Base-by-base conservation (phyloP, 129 eudicot species). In the Lactuca sativa region DNA sequence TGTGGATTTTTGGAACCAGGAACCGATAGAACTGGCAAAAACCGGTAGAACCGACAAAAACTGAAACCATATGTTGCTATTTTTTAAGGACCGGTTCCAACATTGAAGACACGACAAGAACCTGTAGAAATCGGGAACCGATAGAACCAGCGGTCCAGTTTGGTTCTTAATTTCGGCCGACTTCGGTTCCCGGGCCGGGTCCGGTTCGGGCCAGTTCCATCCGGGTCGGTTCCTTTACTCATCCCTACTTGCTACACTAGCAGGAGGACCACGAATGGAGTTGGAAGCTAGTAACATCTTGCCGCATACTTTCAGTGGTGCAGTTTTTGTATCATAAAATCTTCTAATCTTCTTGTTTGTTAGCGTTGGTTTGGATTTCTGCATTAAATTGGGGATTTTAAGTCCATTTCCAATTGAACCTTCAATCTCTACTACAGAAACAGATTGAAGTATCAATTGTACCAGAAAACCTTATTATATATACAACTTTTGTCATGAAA, bases 361-460 rank as follows among this genome's bases (percentile, higher is more conserved):
- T 69, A 84, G 86, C 65, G 86, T 85, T 78, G 90, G 87, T 25
- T 78, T 95, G 54, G 97, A 95, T 74, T 87, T 85, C 70, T 90
- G 89, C 84, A 85, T 85, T 31, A 90, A 87, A 77, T 25, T 81
- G 74, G 75, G 96, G 74, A n/a, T 87, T 70, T 64, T 87, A 59
- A 90, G 99, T 65, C 90, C 97, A 63, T 95, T 85, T 81, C 96
- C 97, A 21, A 85, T 85, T 58, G 83, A 82, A 70, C 70, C 75
- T 49, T 67, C 86, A 15, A 74, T 68, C 61, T 74, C 69, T 7
- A 63, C 37, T 4, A 60, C 59, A 11, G 54, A 62, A 69, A 55
- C 5, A 3, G 71, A 77, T 32, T 77, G 53, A 77, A 70, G 41
- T 33, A 7, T 69, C 44, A 62, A 13, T 34, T 69, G 81, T 61